Evolutionary conservation across 495 filamentous ascomycete genomes (phyloP).

Genomic region (Tetracladium setigerum): DNA sequence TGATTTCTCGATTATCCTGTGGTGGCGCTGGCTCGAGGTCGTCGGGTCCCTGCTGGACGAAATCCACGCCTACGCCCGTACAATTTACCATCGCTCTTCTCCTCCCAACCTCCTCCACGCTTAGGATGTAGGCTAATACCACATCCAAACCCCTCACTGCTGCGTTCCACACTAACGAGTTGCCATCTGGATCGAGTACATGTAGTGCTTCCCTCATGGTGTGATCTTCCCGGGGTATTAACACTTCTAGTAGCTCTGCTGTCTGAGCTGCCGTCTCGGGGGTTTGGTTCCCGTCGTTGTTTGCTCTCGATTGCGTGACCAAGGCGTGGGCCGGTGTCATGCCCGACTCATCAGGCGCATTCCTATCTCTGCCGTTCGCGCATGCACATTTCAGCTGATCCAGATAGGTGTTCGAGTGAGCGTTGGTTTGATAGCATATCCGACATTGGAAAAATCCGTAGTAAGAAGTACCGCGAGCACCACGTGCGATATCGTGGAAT

Average conservation of each 20-base stretch:
- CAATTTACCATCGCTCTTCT: conserved; percentile 14
- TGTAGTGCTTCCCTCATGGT: conserved; percentile 12
- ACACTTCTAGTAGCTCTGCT: conserved; percentile 8
- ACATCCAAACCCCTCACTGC: conserved; percentile 13
- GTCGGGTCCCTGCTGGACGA: too few relatives aligned
- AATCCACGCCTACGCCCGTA: too few relatives aligned
- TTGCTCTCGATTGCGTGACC: conserved; percentile 8
- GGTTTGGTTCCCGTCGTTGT: conserved; percentile 1
- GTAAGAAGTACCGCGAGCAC: conserved; percentile 9
- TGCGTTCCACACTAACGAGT: conserved; percentile 12
- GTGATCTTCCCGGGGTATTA: conserved; percentile 5
- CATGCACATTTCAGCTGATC: conserved; percentile 17
- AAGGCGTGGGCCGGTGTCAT: conserved; percentile 15
- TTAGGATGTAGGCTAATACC: conserved; percentile 11
- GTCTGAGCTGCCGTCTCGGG: conserved; percentile 11
- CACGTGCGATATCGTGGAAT: conserved; percentile 15
- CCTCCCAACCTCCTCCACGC: conserved; percentile 5
- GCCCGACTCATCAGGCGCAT: conserved; percentile 14
- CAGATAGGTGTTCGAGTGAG: conserved; percentile 15
- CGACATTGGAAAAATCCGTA: conserved; percentile 10
- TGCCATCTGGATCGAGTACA: conserved; percentile 13
- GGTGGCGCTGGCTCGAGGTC: too few relatives aligned
- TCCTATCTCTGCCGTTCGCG: conserved; percentile 12
- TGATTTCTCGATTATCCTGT: too few relatives aligned
- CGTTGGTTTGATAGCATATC: conserved; percentile 12